Conservation (phyloP, 2,329 filamentous ascomycete species). For the Fragosphaeria purpurea region DNA sequence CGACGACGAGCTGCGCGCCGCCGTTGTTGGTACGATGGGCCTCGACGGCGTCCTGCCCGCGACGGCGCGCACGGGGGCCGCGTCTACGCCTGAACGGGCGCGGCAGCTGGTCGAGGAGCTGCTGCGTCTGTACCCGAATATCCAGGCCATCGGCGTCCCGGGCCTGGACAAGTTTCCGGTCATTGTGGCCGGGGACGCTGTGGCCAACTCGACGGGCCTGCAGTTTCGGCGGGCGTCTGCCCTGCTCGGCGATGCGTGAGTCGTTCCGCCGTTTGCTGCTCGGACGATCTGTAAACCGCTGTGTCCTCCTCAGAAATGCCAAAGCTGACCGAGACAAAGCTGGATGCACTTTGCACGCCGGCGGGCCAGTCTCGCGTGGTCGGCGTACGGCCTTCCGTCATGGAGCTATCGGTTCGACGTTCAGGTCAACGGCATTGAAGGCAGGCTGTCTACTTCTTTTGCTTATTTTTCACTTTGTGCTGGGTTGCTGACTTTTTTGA, state of each 20-base stretch:
- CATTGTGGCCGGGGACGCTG: slow-evolving; percentile 32
- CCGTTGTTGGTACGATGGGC: slow-evolving; percentile 1
- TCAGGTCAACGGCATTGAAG: slow-evolving; percentile 19
- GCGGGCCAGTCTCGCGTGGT: slow-evolving; percentile 13
- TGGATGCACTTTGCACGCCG: slow-evolving; percentile 13
- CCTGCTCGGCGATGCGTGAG: slow-evolving; percentile 3
- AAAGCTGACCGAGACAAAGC: no score
- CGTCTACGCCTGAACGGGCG: slow-evolving; percentile 7
- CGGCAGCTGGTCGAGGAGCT: slow-evolving; percentile 24
- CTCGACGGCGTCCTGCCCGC: slow-evolving; percentile 8
- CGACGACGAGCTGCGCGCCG: slow-evolving; percentile 36
- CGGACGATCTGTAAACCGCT: not conserved
- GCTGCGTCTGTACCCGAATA: slow-evolving; percentile 38
- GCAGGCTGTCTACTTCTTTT: not conserved
- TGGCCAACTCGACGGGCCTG: slow-evolving; percentile 2
- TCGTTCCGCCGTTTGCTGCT: not conserved
- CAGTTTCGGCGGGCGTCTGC: slow-evolving; percentile 8
- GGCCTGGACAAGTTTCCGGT: slow-evolving; percentile 13
- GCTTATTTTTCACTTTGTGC: not conserved
- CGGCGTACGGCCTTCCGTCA: slow-evolving; percentile 7
- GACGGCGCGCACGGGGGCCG: slow-evolving; percentile 4
- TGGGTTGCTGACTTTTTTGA: not conserved
- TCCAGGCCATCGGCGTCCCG: slow-evolving; percentile 37
- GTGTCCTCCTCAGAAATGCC: not conserved
- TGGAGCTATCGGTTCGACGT: slow-evolving; percentile 37